Base-by-base conservation (phyloP, 2,329 filamentous ascomycete genomes). In the Beauveria medogensis region DNA sequence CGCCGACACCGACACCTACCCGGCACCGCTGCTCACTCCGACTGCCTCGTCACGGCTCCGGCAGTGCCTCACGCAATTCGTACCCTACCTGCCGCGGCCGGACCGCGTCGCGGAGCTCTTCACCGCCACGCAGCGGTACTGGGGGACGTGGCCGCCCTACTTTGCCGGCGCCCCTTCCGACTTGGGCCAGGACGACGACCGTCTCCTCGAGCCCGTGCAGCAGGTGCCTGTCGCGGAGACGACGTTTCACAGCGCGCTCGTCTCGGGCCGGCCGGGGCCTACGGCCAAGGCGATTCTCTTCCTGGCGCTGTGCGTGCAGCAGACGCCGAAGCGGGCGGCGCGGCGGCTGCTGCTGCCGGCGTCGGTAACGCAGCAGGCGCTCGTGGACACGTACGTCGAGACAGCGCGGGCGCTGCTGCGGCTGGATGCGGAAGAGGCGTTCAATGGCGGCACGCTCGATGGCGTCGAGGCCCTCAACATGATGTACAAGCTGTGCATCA, bases 401-500 rank as follows among this genome's bases (percentile, higher is more conserved):
- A 70, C 74, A 20, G 77, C 81, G 18, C 34, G 51, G 75, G 73
- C 71, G 18, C 73, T 80, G 64, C 75, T 84, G 18, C 34, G 43
- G 46, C 68, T 79, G 14, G 72, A 74, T 14, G 77, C 81, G 58
- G 79, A 82, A 59, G 34, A 37, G 34, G 34, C 34, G 34, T 77
- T 81, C 53, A 77, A 77, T 60, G 75, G 76, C 16, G 76, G 77
- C 10, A 81, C 76, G 1, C 65, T 83, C 0, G 77, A 83, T 55
- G 79, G 78, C 3, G 74, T 85, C 60, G 81, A 85, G 66, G 80
- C 77, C 55, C 73, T 81, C 47, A 70, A 79, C 54, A 67, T 85
- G 14, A 73, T 78, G 46, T 73, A 76, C 14, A 84, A 83, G 65
- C 76, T 80, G 63, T 79, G 81, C 63, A 71, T 82, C 56, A 80